Conservation (phyloP, 345 rosid species). For the Eucalyptus camaldulensis region DNA sequence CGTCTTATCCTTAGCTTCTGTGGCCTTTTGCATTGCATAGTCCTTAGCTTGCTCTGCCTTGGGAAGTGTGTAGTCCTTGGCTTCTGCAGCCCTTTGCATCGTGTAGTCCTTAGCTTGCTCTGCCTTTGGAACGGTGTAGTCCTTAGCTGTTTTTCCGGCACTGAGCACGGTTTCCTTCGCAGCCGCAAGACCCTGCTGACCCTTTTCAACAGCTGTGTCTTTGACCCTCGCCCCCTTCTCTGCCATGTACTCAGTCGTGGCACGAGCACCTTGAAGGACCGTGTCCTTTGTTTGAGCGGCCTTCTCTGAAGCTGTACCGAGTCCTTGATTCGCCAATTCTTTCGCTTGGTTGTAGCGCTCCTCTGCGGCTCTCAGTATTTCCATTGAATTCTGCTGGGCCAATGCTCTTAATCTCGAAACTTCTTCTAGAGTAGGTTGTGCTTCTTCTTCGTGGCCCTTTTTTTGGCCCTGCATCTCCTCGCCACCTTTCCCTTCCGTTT, state of each 20-base stretch:
- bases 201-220: slow-evolving; percentile 9
- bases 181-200: neutral
- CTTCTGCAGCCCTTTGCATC: neutral
- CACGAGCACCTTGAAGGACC: slow-evolving; percentile 9
- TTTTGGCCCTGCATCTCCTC: neutral
- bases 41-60: neutral
- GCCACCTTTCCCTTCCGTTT: neutral
- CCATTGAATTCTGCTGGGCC: slow-evolving; percentile 48
- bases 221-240: slow-evolving; percentile 17
- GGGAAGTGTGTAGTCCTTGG: neutral
- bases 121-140: neutral
- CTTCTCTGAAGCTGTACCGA: neutral
- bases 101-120: neutral
- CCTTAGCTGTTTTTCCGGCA: neutral
- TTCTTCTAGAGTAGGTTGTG: slow-evolving; percentile 27
- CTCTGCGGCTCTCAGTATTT: slow-evolving; percentile 29
- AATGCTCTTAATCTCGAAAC: slow-evolving; percentile 19
- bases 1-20: neutral
- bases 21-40: neutral
- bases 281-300: slow-evolving; percentile 20
- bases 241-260: slow-evolving; percentile 5
- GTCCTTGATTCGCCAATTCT: slow-evolving; percentile 3
- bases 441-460: slow-evolving; percentile 1
- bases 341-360: slow-evolving; percentile 38
- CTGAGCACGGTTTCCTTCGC: neutral